Evolutionary conservation across 2,329 filamentous ascomycete species (phyloP).

Genomic region (Exophiala dermatitidis): DNA sequence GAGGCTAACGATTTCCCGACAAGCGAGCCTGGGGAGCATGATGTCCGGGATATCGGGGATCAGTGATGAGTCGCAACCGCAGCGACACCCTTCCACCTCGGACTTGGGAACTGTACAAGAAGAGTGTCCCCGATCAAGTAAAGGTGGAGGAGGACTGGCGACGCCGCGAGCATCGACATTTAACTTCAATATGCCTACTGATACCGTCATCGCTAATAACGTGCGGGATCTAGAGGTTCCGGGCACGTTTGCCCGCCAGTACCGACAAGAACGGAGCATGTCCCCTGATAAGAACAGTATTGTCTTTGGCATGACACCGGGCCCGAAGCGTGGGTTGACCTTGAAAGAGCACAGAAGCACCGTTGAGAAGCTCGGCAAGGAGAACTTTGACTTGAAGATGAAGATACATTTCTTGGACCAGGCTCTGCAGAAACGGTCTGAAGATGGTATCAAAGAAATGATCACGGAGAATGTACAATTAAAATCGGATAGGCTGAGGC

Average conservation of each 20-base stretch:
- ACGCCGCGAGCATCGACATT: constrained; percentile 61
- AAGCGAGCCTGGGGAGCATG: constrained; percentile 84
- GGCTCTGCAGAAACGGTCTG: constrained; percentile 82
- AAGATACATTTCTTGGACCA: constrained; percentile 97
- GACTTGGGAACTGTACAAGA: constrained; percentile 54
- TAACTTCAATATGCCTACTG: constrained; percentile 61
- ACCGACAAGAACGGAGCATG: constrained; percentile 63
- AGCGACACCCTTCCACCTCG: constrained; percentile 39
- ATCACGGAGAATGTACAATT: constrained; percentile 95
- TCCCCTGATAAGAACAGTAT: constrained; percentile 51
- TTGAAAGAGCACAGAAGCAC: constrained; percentile 96
- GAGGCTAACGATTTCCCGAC: constrained; percentile 54
- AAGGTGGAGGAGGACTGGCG: constrained; percentile 46
- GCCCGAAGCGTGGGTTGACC: constrained; percentile 61
- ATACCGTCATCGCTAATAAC: constrained; percentile 81
- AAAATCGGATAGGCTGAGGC: constrained; percentile 78
- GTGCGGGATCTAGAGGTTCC: constrained; percentile 87
- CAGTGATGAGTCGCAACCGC: constrained; percentile 43
- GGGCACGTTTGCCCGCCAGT: constrained; percentile 78
- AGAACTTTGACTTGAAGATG: constrained; percentile 95
- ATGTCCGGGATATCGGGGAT: constrained; percentile 60
- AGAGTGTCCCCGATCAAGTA: constrained; percentile 38
- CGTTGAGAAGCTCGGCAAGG: constrained; percentile 91
- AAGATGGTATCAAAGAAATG: constrained; percentile 96
- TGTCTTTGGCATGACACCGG: constrained; percentile 40